A percentile compares a stretch with the other conserved stretches of the same genome.
phyloP scores from a whole-genome alignment of 768 basidiomycete species.

The Agaricus sinodeliciosus region DNA sequence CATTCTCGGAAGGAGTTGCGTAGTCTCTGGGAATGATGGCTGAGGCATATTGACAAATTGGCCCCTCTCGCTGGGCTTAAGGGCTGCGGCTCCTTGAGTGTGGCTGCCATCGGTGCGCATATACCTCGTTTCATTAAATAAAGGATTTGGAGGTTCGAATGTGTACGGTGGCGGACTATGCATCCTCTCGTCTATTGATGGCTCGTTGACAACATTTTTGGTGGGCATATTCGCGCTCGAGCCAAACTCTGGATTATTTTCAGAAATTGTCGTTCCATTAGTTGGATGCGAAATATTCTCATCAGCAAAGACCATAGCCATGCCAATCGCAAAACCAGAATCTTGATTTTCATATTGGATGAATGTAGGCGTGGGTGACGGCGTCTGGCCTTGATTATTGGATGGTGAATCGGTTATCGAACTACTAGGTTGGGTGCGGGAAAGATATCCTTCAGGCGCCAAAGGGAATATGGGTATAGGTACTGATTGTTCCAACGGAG shows the following conservation, averaged over 20 bases:
- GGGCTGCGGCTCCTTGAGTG: background rate
- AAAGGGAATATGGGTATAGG: background rate
- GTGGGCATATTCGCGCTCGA: background rate
- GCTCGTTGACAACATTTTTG: background rate
- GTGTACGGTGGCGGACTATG: background rate
- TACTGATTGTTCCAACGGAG: background rate
- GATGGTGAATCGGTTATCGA: background rate
- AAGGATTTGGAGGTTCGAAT: background rate
- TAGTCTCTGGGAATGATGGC: background rate
- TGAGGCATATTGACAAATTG: background rate
- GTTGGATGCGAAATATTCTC: slow-evolving; percentile 12
- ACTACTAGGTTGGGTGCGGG: background rate
- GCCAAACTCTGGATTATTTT: background rate
- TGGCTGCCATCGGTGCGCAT: background rate
- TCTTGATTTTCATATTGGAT: slow-evolving; percentile 10
- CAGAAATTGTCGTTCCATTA: background rate
- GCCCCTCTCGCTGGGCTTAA: background rate
- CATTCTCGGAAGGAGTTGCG: background rate
- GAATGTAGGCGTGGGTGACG: slow-evolving; percentile 7
- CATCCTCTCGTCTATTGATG: background rate
- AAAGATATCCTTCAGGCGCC: background rate
- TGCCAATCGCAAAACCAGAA: slow-evolving; percentile 20
- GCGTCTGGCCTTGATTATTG: background rate
- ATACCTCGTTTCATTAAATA: background rate
- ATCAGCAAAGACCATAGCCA: slow-evolving; percentile 19